These are phyloP conservation scores for Macrophomina phaseolina DNA, from an alignment of 2,329 filamentous ascomycete genomes.

Conservation along the genomic window DNA sequence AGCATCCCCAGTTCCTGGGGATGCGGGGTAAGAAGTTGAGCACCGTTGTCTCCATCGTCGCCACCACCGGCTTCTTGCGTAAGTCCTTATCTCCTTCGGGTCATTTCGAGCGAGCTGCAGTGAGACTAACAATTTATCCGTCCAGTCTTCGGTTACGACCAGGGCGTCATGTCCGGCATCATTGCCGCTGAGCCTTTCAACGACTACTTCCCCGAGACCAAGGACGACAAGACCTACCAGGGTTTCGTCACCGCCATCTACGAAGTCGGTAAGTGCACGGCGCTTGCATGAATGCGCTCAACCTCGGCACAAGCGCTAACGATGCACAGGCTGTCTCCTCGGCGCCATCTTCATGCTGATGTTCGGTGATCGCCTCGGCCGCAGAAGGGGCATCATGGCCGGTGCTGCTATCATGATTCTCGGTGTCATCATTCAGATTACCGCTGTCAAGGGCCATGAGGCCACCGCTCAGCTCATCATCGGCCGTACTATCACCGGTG, in stretches of 20 bases:
- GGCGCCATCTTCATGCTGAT: constrained; percentile 48
- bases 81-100: constrained; percentile 15
- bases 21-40: constrained; percentile 64
- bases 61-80: constrained; percentile 65
- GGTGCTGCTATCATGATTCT: constrained; percentile 51
- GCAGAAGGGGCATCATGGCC: constrained; percentile 50
- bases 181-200: constrained; percentile 44
- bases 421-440: constrained; percentile 49
- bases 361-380: constrained; percentile 50
- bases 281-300: not conserved
- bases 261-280: constrained; percentile 50
- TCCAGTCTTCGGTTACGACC: constrained; percentile 62
- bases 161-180: constrained; percentile 46
- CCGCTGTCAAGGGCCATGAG: constrained; percentile 39
- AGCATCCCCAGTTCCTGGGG: constrained; percentile 58
- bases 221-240: constrained; percentile 53
- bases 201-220: constrained; percentile 47
- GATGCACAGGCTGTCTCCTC: constrained; percentile 40
- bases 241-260: constrained; percentile 60
- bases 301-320: constrained; percentile 32
- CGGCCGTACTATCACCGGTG: constrained; percentile 58
- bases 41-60: constrained; percentile 64
- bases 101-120: not conserved
- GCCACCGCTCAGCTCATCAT: constrained; percentile 58
- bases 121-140: not conserved